Conservation (phyloP, 2,329 filamentous ascomycete species). For the Curvularia sp. region DNA sequence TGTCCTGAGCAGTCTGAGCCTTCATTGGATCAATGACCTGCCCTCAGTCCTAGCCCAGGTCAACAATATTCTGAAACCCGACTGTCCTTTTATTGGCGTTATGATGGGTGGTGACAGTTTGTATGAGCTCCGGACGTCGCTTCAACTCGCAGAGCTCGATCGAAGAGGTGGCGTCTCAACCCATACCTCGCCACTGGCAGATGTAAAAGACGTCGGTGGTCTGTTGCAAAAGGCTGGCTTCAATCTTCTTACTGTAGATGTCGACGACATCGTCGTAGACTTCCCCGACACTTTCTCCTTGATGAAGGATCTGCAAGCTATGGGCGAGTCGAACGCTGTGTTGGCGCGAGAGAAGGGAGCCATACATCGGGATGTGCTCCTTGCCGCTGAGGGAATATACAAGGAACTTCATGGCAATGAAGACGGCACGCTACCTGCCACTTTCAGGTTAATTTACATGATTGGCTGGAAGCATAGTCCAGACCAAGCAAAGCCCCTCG, state of each 20-base stretch:
- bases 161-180: slow-evolving; percentile 89
- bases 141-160: slow-evolving; percentile 92
- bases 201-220: slow-evolving; percentile 89
- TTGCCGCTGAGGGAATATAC: slow-evolving; percentile 91
- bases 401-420: slow-evolving; percentile 80
- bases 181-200: slow-evolving; percentile 88
- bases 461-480: slow-evolving; percentile 94
- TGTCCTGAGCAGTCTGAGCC: slow-evolving; percentile 83
- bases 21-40: slow-evolving; percentile 98
- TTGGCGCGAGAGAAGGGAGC: slow-evolving; percentile 79
- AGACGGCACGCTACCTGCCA: slow-evolving; percentile 74
- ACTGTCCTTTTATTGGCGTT: slow-evolving; percentile 88
- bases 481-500: slow-evolving; percentile 78
- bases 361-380: slow-evolving; percentile 80
- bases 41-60: slow-evolving; percentile 84
- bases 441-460: slow-evolving; percentile 96
- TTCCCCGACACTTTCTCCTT: slow-evolving; percentile 89
- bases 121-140: slow-evolving; percentile 88
- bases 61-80: slow-evolving; percentile 86
- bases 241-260: slow-evolving; percentile 93
- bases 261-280: slow-evolving; percentile 96
- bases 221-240: slow-evolving; percentile 87
- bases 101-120: slow-evolving; percentile 97
- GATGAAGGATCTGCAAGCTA: slow-evolving; percentile 92
- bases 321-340: slow-evolving; percentile 94